Percentiles rank a stretch among this genome's conserved stretches.
Evolutionary conservation across 345 rosid genomes (phyloP).

Genomic region (Alliaria petiolata): DNA sequence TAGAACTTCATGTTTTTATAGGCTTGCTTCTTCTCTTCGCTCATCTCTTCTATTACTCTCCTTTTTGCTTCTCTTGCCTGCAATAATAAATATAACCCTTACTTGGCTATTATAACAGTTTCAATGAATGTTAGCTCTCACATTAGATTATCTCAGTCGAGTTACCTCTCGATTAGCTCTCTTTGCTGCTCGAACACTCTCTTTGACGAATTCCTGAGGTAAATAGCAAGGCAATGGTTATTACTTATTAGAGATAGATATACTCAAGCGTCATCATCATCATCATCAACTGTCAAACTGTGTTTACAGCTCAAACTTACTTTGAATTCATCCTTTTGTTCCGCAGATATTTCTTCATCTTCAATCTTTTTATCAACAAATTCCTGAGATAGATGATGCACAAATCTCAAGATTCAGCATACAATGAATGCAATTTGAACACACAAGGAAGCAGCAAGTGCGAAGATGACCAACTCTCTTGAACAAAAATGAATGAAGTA

Average conservation of each 20-base stretch:
- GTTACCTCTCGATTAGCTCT: constrained; percentile 72
- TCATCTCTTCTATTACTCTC: constrained; percentile 74
- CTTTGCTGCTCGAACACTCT: constrained; percentile 78
- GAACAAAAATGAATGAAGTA: neutral
- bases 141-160: neutral
- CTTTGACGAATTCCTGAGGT: constrained; percentile 63
- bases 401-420: neutral
- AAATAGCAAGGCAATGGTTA: neutral
- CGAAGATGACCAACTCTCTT: too few species aligned
- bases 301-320: constrained; percentile 31
- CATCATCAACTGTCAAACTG: neutral
- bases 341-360: constrained; percentile 60
- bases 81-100: neutral
- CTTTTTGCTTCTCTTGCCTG: constrained; percentile 85
- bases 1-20: constrained; percentile 61
- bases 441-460: neutral
- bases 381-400: constrained; percentile 44
- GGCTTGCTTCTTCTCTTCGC: constrained; percentile 61
- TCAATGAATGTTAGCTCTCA: neutral
- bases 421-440: neutral
- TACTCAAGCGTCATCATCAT: neutral
- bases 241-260: neutral
- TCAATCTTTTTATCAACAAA: constrained; percentile 54
- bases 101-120: neutral
- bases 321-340: constrained; percentile 78